Conservation (phyloP, 177 flowering plant genomes). For the Vitis hybrid region DNA sequence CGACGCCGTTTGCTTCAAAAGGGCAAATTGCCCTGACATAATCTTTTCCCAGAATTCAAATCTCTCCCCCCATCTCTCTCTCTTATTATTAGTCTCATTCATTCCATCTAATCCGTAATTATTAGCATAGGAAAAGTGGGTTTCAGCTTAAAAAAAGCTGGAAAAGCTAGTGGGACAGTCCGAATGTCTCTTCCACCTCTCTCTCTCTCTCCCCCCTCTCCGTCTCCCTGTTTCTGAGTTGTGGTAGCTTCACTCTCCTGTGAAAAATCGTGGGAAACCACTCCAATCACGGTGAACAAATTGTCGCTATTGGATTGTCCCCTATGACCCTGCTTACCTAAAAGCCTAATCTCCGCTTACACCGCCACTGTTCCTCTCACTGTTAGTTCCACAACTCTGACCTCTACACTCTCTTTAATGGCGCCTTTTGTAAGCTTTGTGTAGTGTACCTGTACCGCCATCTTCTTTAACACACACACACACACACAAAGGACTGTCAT, state of each 20-base stretch:
- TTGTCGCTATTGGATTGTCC: not conserved
- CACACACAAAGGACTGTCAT: too few species aligned
- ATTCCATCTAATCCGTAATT: slow-evolving; percentile 30
- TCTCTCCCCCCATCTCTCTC: slow-evolving; percentile 4
- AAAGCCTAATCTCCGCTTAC: too few species aligned
- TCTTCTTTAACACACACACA: too few species aligned
- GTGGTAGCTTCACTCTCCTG: slow-evolving; percentile 1
- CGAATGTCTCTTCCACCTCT: slow-evolving; percentile 42
- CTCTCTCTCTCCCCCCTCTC: slow-evolving; percentile 13
- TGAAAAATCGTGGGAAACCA: slow-evolving; percentile 1
- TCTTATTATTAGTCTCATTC: slow-evolving; percentile 16
- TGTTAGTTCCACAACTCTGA: too few species aligned
- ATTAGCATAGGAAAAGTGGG: slow-evolving; percentile 16
- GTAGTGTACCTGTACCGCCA: too few species aligned
- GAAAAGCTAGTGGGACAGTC: slow-evolving; percentile 46
- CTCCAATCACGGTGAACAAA: slow-evolving; percentile 11
- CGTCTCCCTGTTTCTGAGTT: not conserved
- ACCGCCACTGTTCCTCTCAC: too few species aligned
- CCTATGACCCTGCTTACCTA: not conserved
- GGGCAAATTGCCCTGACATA: not conserved
- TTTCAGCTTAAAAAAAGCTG: slow-evolving; percentile 27
- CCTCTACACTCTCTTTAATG: too few species aligned
- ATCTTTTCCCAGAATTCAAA: not conserved
- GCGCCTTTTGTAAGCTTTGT: too few species aligned
- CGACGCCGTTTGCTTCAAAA: not conserved